phyloP scores from a whole-genome alignment of 257 asterid species.

The Misopates orontium region DNA sequence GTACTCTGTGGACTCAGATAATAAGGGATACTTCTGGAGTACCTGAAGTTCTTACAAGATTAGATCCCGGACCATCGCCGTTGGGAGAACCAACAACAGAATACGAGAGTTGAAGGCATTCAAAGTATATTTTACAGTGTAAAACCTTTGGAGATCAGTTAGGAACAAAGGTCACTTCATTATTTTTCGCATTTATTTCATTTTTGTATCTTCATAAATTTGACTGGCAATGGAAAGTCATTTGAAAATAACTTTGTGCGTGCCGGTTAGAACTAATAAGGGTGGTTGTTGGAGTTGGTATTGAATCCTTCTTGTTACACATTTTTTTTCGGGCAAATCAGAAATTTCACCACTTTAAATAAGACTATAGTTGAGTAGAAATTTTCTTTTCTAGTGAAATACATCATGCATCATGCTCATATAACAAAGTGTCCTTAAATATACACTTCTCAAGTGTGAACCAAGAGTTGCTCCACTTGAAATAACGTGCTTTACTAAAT shows the following conservation, averaged over 20 bases:
- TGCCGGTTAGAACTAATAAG: conserved; percentile 23
- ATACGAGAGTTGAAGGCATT: conserved; percentile 56
- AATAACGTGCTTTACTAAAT: neutral
- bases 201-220: neutral
- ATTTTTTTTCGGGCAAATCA: conserved; percentile 20
- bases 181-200: neutral
- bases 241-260: conserved; percentile 8
- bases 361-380: neutral
- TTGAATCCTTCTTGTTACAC: conserved; percentile 26
- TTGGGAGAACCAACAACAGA: conserved; percentile 40
- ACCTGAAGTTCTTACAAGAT: conserved; percentile 78
- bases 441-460: neutral
- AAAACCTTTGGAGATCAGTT: neutral
- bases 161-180: neutral
- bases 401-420: conserved; percentile 8
- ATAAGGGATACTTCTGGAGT: conserved; percentile 59
- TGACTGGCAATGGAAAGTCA: conserved; percentile 6
- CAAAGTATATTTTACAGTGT: neutral
- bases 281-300: conserved; percentile 29
- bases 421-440: neutral
- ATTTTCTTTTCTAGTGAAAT: neutral
- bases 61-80: conserved; percentile 60
- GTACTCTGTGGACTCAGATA: conserved; percentile 47
- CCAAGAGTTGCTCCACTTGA: conserved; percentile 5
- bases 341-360: conserved; percentile 5